These are phyloP conservation scores for Yarrowia osloensis DNA, from an alignment of 805 yeast genomes.

Conservation along the genomic window DNA sequence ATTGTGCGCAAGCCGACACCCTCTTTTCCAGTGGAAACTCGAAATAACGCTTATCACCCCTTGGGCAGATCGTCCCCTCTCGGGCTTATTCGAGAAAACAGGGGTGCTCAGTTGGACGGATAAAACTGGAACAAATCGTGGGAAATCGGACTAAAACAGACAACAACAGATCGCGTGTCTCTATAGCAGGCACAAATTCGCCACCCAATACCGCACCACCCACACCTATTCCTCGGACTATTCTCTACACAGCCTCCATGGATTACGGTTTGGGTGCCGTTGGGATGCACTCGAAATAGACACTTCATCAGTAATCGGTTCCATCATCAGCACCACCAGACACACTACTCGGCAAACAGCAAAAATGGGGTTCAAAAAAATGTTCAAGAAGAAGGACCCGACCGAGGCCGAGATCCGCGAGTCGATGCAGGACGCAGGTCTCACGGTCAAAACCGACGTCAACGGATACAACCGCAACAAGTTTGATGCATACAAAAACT, in stretches of 20 bases:
- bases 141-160: too few species aligned
- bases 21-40: background rate
- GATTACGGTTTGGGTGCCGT: background rate
- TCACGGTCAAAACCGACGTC: slow-evolving; percentile 9
- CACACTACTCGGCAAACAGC: background rate
- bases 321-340: background rate
- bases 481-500: slow-evolving; percentile 28
- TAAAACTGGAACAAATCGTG: too few species aligned
- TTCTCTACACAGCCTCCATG: background rate
- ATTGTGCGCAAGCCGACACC: background rate
- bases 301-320: slow-evolving; percentile 11
- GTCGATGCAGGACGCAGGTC: background rate
- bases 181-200: too few species aligned
- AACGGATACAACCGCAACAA: slow-evolving; percentile 24
- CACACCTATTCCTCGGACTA: too few species aligned
- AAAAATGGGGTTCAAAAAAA: slow-evolving; percentile 22
- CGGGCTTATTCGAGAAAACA: background rate
- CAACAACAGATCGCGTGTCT: too few species aligned
- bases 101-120: too few species aligned
- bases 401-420: slow-evolving; percentile 28
- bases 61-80: background rate
- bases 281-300: background rate
- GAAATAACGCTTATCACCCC: slow-evolving; percentile 1
- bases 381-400: slow-evolving; percentile 28
- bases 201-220: too few species aligned